Percentiles rank a stretch among this genome's conserved stretches.
Evolutionary conservation across 306 rosid species (phyloP).

Genomic region (Acacia crassicarpa): DNA sequence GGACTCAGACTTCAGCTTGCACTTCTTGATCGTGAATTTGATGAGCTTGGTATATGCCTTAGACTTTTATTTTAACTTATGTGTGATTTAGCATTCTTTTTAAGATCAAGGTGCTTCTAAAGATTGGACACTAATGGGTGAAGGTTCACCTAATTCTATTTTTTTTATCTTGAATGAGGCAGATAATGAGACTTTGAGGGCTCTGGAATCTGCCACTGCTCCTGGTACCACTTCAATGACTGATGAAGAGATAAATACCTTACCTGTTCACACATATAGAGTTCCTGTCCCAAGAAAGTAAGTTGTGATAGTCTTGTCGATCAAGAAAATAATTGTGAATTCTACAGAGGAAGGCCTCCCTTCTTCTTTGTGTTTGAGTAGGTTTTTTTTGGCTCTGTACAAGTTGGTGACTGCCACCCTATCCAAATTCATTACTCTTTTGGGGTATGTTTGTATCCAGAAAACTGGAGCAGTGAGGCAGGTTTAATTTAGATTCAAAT

Average conservation of each 20-base stretch:
- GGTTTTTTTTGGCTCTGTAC: not conserved
- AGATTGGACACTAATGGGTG: not conserved
- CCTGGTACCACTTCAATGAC: constrained; percentile 49
- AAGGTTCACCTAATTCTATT: not conserved
- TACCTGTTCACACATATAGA: constrained; percentile 59
- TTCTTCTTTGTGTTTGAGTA: not conserved
- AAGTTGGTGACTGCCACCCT: not conserved
- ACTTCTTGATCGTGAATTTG: constrained; percentile 90
- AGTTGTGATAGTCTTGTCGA: constrained; percentile 27
- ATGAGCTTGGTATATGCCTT: constrained; percentile 67
- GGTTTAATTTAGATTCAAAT: not conserved
- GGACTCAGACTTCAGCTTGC: constrained; percentile 98
- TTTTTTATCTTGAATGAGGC: constrained; percentile 11
- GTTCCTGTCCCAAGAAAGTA: constrained; percentile 42
- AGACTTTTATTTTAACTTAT: not conserved
- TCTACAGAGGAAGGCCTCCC: constrained; percentile 5
- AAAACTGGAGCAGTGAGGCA: not conserved
- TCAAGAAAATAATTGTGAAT: not conserved
- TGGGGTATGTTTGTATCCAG: not conserved
- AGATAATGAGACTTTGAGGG: constrained; percentile 47
- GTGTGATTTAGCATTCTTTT: not conserved
- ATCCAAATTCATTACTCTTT: not conserved
- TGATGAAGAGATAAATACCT: constrained; percentile 63
- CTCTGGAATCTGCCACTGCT: constrained; percentile 36
- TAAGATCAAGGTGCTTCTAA: not conserved